A percentile compares a stretch with the other conserved stretches of the same genome.
Conservation (phyloP, 2,329 filamentous ascomycete species). For the Xylariales sp. region DNA sequence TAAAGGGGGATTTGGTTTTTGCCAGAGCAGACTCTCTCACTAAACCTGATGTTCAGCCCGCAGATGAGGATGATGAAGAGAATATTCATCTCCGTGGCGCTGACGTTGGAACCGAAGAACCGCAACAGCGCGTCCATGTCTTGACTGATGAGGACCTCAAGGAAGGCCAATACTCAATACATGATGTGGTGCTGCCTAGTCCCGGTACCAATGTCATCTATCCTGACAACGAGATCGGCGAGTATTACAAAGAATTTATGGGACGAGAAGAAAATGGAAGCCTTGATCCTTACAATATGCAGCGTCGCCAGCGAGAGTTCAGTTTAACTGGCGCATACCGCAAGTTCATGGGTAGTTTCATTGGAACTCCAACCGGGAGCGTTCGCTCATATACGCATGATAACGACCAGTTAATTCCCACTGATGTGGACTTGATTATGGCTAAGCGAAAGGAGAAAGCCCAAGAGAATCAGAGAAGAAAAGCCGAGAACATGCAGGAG, state of each 20-base stretch:
- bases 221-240: constrained; percentile 76
- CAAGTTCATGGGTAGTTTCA: constrained; percentile 72
- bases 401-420: constrained; percentile 82
- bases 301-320: constrained; percentile 78
- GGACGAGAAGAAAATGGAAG: constrained; percentile 68
- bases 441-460: constrained; percentile 18
- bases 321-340: constrained; percentile 87
- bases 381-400: constrained; percentile 66
- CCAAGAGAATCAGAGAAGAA: constrained; percentile 20
- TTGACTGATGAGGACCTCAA: constrained; percentile 74
- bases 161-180: constrained; percentile 73
- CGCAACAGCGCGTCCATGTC: constrained; percentile 57
- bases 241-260: constrained; percentile 87
- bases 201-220: constrained; percentile 90
- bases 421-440: constrained; percentile 70
- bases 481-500: constrained; percentile 15
- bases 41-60: constrained; percentile 35
- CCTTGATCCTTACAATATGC: constrained; percentile 83
- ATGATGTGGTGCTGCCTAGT: constrained; percentile 86
- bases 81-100: constrained; percentile 50
- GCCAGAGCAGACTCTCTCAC: constrained; percentile 28
- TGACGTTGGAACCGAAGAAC: constrained; percentile 37
- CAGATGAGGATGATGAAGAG: constrained; percentile 62
- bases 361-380: constrained; percentile 60
- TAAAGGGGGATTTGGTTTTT: constrained; percentile 82